Evolutionary conservation across 176 grass and related monocot genomes (phyloP).

Genomic region (Puya raimondii): DNA sequence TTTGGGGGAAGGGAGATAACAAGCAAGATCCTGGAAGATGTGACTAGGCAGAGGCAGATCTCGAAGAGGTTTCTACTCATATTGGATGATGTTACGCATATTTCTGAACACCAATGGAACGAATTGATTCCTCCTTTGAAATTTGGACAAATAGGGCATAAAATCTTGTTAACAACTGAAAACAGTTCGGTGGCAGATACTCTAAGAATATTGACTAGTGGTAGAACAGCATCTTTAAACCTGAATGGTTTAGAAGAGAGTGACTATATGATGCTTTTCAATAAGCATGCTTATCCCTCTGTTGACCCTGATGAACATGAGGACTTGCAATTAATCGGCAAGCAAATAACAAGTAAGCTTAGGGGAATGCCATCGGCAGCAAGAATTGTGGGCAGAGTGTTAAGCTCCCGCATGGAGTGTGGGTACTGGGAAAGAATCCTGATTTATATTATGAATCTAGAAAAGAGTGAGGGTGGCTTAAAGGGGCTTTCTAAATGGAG

Average conservation of each 20-base stretch:
- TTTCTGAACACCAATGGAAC: not conserved
- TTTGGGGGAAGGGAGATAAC: not conserved
- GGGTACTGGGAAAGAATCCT: not conserved
- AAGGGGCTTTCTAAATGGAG: constrained; percentile 4
- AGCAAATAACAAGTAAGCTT: not conserved
- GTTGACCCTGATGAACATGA: not conserved
- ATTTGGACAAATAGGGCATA: constrained; percentile 1
- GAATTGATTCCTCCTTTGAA: constrained; percentile 1
- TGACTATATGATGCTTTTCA: not conserved
- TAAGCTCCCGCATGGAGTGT: not conserved
- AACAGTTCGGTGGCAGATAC: not conserved
- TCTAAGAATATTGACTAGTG: not conserved
- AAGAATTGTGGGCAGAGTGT: not conserved
- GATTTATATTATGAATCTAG: not conserved
- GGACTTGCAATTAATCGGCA: constrained; percentile 5
- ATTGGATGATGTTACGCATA: constrained; percentile 5
- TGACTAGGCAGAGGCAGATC: not conserved
- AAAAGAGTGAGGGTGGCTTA: not conserved
- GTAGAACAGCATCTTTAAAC: not conserved
- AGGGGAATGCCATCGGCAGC: not conserved
- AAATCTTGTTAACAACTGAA: constrained; percentile 19
- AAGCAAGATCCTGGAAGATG: not conserved
- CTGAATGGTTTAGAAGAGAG: not conserved
- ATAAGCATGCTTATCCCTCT: constrained; percentile 2
- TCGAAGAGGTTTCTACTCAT: constrained; percentile 8